A percentile compares a stretch with the other conserved stretches of the same genome.
Conservation (phyloP, 129 eudicot species). For the Gnaphalium uliginosum region DNA sequence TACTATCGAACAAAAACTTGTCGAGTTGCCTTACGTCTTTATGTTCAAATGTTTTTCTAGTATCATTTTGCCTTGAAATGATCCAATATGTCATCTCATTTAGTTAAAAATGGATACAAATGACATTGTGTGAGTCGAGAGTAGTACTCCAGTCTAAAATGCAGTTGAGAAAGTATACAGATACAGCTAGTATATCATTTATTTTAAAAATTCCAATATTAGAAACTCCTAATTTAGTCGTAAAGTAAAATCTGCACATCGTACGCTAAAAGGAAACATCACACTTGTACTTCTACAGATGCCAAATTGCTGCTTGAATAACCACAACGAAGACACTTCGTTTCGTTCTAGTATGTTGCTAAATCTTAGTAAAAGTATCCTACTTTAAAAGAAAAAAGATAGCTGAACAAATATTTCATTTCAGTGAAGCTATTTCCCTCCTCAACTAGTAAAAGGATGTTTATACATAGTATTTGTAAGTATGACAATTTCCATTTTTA, state of each 20-base stretch:
- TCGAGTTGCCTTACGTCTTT: background rate
- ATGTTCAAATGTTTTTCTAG: background rate
- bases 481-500: background rate
- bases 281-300: too few species aligned
- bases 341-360: background rate
- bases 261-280: background rate
- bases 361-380: background rate
- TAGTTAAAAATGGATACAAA: too few species aligned
- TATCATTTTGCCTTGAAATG: background rate
- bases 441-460: background rate
- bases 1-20: too few species aligned
- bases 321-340: background rate
- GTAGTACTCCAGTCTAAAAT: too few species aligned
- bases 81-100: too few species aligned
- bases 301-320: background rate
- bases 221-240: too few species aligned
- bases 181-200: too few species aligned
- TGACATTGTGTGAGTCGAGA: too few species aligned
- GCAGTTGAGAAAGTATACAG: too few species aligned
- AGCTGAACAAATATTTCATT: too few species aligned
- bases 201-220: too few species aligned
- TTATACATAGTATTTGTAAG: background rate
- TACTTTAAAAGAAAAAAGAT: background rate
- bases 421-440: too few species aligned
- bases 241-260: background rate